phyloP scores from a whole-genome alignment of 371 early-diverging fungal species.

The Parasitella parasitica region DNA sequence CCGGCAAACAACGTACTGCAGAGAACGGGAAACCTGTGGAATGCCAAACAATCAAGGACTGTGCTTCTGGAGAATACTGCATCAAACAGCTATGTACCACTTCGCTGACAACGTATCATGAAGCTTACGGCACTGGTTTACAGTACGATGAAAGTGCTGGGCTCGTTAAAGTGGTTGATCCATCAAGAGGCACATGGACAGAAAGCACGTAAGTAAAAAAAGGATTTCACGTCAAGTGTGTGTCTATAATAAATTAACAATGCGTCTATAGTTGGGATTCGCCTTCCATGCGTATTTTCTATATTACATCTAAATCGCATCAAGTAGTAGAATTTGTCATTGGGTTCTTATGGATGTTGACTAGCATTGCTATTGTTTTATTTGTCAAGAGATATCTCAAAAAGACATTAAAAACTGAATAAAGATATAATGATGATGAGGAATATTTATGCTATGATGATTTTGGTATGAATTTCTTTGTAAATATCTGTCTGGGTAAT shows the following conservation, averaged over 20 bases:
- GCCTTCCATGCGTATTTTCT: slow-evolving; percentile 58
- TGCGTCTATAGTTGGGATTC: slow-evolving; percentile 62
- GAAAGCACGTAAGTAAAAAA: slow-evolving; percentile 77
- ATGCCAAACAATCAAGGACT: slow-evolving; percentile 40
- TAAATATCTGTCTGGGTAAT: background rate
- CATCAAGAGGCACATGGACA: slow-evolving; percentile 66
- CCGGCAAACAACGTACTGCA: slow-evolving; percentile 31
- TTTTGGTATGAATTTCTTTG: slow-evolving; percentile 12
- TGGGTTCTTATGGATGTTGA: slow-evolving; percentile 52
- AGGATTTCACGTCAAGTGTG: too few species aligned
- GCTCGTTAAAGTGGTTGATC: slow-evolving; percentile 55
- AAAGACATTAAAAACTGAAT: slow-evolving; percentile 48
- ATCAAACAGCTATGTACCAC: slow-evolving; percentile 53
- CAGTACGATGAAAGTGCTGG: slow-evolving; percentile 53
- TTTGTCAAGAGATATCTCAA: slow-evolving; percentile 36
- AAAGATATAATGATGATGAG: background rate
- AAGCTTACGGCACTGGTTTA: slow-evolving; percentile 75
- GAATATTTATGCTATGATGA: background rate
- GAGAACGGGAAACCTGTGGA: slow-evolving; percentile 1
- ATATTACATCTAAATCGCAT: slow-evolving; percentile 50
- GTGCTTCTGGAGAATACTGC: slow-evolving; percentile 48
- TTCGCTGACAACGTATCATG: slow-evolving; percentile 63
- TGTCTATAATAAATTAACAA: too few species aligned
- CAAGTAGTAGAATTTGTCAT: slow-evolving; percentile 64
- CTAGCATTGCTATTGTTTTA: slow-evolving; percentile 35